phyloP scores from a whole-genome alignment of 2,329 filamentous ascomycete species.

The Colletotrichum sp. region DNA sequence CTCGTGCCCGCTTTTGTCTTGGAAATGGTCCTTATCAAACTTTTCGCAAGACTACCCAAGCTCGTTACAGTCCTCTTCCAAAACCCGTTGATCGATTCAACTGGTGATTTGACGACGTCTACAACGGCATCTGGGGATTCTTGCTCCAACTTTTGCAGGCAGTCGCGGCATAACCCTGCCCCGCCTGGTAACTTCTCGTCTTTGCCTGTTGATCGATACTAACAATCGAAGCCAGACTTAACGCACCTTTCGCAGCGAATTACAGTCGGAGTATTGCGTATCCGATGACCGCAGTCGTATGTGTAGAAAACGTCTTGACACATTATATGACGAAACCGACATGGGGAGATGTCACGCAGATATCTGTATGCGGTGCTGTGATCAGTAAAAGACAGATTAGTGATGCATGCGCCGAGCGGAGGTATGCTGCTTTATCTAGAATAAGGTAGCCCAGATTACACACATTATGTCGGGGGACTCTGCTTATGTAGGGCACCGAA shows the following conservation, averaged over 20 bases:
- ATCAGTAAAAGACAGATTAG: neutral
- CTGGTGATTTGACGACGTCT: neutral
- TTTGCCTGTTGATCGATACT: neutral
- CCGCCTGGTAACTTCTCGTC: neutral
- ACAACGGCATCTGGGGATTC: neutral
- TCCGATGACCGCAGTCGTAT: neutral
- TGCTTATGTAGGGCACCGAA: neutral
- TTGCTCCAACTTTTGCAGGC: neutral
- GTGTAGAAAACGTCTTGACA: neutral
- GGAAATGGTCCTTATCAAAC: neutral
- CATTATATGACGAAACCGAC: neutral
- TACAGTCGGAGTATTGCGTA: neutral
- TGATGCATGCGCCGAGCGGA: neutral
- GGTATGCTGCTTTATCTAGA: neutral
- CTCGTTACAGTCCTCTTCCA: neutral
- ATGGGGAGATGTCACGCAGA: neutral
- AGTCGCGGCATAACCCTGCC: neutral
- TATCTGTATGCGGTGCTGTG: accelerated
- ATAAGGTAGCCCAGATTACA: neutral
- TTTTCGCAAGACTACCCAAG: neutral
- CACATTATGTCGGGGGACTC: neutral
- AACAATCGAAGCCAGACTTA: neutral
- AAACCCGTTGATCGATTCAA: neutral
- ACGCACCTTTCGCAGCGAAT: neutral
- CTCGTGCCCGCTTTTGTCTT: accelerated